These are phyloP conservation scores for Hypoxylon fuscum DNA, from an alignment of 495 filamentous ascomycete species.

Conservation along the genomic window DNA sequence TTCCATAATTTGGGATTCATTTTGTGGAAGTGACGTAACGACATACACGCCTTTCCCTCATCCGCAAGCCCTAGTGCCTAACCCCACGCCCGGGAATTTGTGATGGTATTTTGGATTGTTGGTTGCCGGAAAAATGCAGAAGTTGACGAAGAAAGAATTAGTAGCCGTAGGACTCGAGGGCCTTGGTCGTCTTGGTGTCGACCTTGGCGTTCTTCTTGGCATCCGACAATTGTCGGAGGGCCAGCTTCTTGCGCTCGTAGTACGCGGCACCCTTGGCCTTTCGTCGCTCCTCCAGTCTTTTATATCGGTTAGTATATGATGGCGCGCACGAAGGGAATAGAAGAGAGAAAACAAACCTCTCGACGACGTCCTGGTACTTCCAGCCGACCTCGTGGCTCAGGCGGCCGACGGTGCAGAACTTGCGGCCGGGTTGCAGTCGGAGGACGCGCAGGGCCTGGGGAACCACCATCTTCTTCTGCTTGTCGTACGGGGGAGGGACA, in stretches of 20 bases:
- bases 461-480: conserved; percentile 99
- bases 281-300: conserved; percentile 97
- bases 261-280: conserved; percentile 99
- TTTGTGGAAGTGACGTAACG: too few relatives aligned
- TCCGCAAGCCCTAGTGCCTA: conserved; percentile 47
- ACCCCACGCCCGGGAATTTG: too few relatives aligned
- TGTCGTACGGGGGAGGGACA: conserved; percentile 98
- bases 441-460: conserved; percentile 96
- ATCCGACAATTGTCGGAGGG: conserved; percentile 85
- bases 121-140: conserved; percentile 40
- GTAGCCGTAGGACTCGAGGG: conserved; percentile 65
- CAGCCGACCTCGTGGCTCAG: conserved; percentile 98
- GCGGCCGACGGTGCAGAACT: conserved; percentile 98
- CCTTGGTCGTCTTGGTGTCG: conserved; percentile 69
- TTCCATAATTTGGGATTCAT: too few relatives aligned
- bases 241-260: conserved; percentile 99
- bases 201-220: conserved; percentile 91
- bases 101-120: conserved; percentile 45
- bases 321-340: too few relatives aligned
- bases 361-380: conserved; percentile 99
- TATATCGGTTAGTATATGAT: too few relatives aligned
- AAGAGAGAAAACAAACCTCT: conserved; percentile 88
- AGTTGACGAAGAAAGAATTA: conserved; percentile 49
- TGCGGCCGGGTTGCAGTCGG: conserved; percentile 95
- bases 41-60: too few relatives aligned